Percentiles rank a stretch among this genome's conserved stretches.
phyloP scores from a whole-genome alignment of 768 basidiomycete genomes.

The Tylopilus sp. region DNA sequence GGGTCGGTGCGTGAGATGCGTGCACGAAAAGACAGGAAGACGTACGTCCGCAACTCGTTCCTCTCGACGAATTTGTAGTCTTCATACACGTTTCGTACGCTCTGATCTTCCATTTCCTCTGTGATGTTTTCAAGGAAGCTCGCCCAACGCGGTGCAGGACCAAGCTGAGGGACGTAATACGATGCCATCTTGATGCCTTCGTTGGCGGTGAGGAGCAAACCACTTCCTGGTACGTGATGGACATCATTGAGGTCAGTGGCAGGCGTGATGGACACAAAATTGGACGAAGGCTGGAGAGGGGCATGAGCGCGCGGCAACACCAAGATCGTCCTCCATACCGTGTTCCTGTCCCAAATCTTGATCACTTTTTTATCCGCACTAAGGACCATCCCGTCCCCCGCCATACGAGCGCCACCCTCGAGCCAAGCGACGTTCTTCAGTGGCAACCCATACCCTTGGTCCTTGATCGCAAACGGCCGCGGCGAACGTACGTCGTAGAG shows the following conservation, averaged over 20 bases:
- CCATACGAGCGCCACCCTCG: conserved; percentile 79
- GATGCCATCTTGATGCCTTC: conserved; percentile 96
- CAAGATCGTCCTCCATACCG: conserved; percentile 44
- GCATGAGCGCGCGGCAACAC: conserved; percentile 1
- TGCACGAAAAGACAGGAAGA: conserved; percentile 19
- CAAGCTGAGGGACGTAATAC: conserved; percentile 94
- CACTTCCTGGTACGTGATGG: conserved; percentile 86
- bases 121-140: conserved; percentile 98
- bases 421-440: conserved; percentile 86
- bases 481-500: conserved; percentile 91
- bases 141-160: conserved; percentile 95
- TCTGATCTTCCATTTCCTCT: conserved; percentile 95
- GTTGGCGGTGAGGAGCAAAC: conserved; percentile 87
- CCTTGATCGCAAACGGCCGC: conserved; percentile 82
- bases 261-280: conserved; percentile 92
- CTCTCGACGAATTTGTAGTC: conserved; percentile 98
- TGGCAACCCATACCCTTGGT: conserved; percentile 95
- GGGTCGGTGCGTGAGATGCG: not conserved
- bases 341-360: conserved; percentile 92
- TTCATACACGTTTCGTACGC: conserved; percentile 75
- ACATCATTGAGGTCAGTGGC: conserved; percentile 86
- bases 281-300: conserved; percentile 63
- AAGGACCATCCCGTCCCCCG: conserved; percentile 82
- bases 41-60: conserved; percentile 78
- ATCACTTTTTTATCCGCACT: conserved; percentile 96